Conservation (phyloP, 2,329 filamentous ascomycete species). For the Teratosphaeria zuluensis region DNA sequence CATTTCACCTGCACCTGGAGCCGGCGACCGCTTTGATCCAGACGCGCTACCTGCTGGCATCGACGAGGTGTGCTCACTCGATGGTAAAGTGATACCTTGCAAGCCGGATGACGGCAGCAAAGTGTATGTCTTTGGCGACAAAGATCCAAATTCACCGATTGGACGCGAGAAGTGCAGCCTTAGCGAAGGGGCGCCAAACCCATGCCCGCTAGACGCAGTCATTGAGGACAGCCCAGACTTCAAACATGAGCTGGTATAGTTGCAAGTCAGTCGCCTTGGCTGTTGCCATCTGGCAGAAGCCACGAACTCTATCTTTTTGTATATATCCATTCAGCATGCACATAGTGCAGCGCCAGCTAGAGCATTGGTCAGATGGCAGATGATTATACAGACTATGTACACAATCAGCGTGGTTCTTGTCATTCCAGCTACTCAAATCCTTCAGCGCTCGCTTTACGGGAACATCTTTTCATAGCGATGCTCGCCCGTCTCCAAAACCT, state of each 20-base stretch:
- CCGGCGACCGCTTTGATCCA: neutral
- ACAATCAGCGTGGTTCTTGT: neutral
- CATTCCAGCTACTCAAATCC: neutral
- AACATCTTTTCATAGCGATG: constrained; percentile 25
- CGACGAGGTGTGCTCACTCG: neutral
- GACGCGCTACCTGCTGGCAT: neutral
- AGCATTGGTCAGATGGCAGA: neutral
- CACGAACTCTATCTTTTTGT: neutral
- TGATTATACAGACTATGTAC: constrained; percentile 2
- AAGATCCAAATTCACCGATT: neutral
- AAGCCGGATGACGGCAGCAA: neutral
- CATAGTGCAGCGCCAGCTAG: neutral
- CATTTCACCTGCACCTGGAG: neutral
- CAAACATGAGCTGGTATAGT: neutral
- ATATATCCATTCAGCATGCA: neutral
- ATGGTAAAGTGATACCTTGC: neutral
- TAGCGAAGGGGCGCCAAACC: neutral
- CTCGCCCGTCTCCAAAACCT: constrained; percentile 22
- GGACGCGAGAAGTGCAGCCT: neutral
- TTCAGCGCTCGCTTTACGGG: neutral
- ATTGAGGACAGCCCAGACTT: neutral
- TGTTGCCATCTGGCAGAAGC: no score
- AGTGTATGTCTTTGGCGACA: neutral
- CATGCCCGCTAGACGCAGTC: neutral
- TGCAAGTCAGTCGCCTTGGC: no score